phyloP scores from a whole-genome alignment of 2,329 filamentous ascomycete species.

The Xylariaceae sp. region DNA sequence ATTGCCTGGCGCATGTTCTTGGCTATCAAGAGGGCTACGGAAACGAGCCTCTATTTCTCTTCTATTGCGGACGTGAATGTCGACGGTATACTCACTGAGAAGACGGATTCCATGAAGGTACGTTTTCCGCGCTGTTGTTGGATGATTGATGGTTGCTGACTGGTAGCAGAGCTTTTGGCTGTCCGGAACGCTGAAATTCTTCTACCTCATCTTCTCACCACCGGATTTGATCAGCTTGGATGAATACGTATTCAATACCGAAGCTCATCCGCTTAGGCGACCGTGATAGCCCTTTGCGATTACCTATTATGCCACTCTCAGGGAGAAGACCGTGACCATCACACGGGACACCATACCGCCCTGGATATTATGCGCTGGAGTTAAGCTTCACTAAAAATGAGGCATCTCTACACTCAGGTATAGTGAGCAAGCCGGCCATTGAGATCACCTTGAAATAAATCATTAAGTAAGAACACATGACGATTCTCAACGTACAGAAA shows the following conservation, averaged over 20 bases:
- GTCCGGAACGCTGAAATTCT: conserved; percentile 56
- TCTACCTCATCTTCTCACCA: conserved; percentile 43
- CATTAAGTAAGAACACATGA: not conserved
- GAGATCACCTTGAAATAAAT: not conserved
- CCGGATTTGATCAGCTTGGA: conserved; percentile 52
- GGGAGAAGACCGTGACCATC: not conserved
- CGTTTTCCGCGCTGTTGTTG: conserved; percentile 1
- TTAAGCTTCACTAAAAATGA: too few relatives aligned
- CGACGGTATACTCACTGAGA: conserved; percentile 8
- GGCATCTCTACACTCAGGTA: not conserved
- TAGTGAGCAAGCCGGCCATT: not conserved
- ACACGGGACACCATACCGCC: not conserved
- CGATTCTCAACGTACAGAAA: too few relatives aligned
- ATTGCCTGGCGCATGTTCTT: conserved; percentile 32
- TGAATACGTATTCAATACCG: conserved; percentile 49
- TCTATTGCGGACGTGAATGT: conserved; percentile 15
- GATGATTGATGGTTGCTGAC: not conserved
- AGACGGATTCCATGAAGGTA: conserved; percentile 27
- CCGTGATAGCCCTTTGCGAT: not conserved
- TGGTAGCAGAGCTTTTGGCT: conserved; percentile 54
- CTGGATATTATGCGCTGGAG: not conserved
- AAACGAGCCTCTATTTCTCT: conserved; percentile 20
- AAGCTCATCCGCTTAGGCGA: conserved; percentile 32
- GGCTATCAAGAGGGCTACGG: conserved; percentile 26
- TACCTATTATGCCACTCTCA: not conserved